Evolutionary conservation across 164 flowering plant species (phyloP).

Genomic region (Santalum album): DNA sequence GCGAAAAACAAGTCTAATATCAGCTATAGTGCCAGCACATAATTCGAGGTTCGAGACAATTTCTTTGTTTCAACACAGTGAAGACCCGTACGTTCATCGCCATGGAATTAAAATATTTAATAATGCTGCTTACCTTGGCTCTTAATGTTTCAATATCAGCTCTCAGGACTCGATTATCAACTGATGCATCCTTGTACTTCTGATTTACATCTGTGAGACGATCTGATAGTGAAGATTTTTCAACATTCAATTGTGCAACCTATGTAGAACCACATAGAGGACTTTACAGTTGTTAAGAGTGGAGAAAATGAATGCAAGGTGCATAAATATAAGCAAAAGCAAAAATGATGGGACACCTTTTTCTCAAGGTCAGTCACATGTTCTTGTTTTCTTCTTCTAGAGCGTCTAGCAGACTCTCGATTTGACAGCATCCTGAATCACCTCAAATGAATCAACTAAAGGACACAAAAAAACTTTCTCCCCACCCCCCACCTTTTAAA

Average conservation of each 20-base stretch:
- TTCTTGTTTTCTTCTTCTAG: conserved; percentile 40
- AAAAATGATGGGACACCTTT: conserved; percentile 21
- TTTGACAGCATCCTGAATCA: conserved; percentile 43
- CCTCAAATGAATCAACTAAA: neutral
- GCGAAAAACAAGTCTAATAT: too few species aligned
- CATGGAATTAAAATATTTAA: too few species aligned
- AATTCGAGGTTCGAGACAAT: too few species aligned
- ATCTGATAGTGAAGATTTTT: conserved; percentile 24
- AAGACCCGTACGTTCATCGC: too few species aligned
- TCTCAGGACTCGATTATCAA: conserved; percentile 34
- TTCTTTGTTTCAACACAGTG: too few species aligned
- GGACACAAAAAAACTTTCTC: neutral
- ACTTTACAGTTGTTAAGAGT: neutral
- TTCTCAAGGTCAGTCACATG: conserved; percentile 35
- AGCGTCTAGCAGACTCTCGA: conserved; percentile 45
- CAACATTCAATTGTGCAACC: conserved; percentile 33
- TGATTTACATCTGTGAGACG: conserved; percentile 24
- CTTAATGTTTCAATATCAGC: conserved; percentile 41
- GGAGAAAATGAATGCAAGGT: too few species aligned
- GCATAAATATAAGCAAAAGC: too few species aligned
- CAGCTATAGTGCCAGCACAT: too few species aligned
- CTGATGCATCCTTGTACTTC: conserved; percentile 28
- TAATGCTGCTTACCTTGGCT: conserved; percentile 24
- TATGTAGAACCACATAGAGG: too few species aligned
- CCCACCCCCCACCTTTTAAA: too few species aligned